A percentile compares a stretch with the other conserved stretches of the same genome.
phyloP scores from a whole-genome alignment of 495 filamentous ascomycete species.

The Annulohypoxylon nitens region DNA sequence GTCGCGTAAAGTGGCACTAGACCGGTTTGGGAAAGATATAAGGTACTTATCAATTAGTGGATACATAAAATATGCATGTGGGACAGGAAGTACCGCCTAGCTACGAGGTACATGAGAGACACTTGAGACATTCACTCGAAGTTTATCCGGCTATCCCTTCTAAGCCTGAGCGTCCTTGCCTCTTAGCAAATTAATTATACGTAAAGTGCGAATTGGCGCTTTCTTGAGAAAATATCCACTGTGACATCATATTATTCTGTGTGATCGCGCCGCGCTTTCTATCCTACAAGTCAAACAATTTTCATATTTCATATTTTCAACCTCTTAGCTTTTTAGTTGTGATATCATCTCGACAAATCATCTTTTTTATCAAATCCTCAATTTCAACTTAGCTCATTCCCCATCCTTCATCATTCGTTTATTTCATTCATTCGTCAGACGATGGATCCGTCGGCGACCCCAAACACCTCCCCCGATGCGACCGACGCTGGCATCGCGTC shows the following conservation, averaged over 20 bases:
- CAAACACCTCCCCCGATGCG: conserved; percentile 39
- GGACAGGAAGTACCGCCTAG: neutral
- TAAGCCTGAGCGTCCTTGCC: neutral
- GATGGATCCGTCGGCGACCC: conserved; percentile 51
- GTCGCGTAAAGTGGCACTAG: conserved; percentile 60
- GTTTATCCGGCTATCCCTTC: neutral
- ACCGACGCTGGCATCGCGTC: conserved; percentile 37
- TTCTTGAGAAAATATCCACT: conserved; percentile 21
- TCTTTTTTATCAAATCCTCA: neutral
- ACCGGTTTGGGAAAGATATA: conserved; percentile 2
- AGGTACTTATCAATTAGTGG: neutral
- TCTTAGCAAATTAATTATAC: neutral
- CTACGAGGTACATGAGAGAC: conserved; percentile 7
- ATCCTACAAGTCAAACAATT: neutral
- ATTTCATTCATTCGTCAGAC: conserved; percentile 3
- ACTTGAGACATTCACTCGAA: neutral
- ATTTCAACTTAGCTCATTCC: neutral
- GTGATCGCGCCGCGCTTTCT: conserved; percentile 27
- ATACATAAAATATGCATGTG: neutral
- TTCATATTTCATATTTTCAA: neutral
- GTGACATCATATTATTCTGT: conserved; percentile 37
- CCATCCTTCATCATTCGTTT: neutral
- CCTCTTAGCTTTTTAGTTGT: neutral
- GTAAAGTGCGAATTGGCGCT: conserved; percentile 14
- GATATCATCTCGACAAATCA: neutral